Conservation (phyloP, 805 yeast genomes). For the Candida palmyrensis region DNA sequence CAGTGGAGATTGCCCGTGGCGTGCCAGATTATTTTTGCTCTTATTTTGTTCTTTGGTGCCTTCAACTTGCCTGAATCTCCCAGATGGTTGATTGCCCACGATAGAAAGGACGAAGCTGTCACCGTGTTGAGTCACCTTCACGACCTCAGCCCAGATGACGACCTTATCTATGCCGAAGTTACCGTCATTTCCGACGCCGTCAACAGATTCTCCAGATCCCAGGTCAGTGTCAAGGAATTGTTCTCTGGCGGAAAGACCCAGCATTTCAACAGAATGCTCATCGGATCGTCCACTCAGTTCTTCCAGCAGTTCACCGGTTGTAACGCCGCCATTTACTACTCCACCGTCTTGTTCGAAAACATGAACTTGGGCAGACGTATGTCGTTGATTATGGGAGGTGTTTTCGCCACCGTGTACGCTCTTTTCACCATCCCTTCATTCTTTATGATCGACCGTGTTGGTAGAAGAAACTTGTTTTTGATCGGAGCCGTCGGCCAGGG, state of each 20-base stretch:
- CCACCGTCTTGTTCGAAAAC: conserved; percentile 50
- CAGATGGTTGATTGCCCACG: conserved; percentile 59
- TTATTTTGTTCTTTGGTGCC: conserved; percentile 33
- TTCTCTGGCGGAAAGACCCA: conserved; percentile 53
- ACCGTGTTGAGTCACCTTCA: conserved; percentile 39
- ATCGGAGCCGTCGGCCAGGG: conserved; percentile 41
- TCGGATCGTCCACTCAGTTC: conserved; percentile 64
- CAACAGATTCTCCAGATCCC: conserved; percentile 41
- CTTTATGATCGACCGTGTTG: conserved; percentile 37
- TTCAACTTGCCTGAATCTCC: conserved; percentile 63
- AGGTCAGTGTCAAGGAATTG: conserved; percentile 40
- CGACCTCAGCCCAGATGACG: conserved; percentile 29
- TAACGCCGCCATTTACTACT: conserved; percentile 65
- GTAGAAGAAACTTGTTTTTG: conserved; percentile 42
- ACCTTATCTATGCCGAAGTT: conserved; percentile 38
- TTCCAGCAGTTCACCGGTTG: conserved; percentile 71
- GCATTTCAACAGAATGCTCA: conserved; percentile 53
- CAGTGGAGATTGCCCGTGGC: conserved; percentile 45
- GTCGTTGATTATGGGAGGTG: conserved; percentile 61
- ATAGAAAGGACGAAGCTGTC: conserved; percentile 47
- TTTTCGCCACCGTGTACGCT: conserved; percentile 58
- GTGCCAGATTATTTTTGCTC: conserved; percentile 60
- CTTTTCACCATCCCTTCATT: conserved; percentile 43
- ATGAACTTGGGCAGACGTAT: conserved; percentile 47
- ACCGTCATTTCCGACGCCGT: conserved; percentile 46